Conservation (phyloP, 2,329 filamentous ascomycete genomes). For the Didymella exigua region DNA sequence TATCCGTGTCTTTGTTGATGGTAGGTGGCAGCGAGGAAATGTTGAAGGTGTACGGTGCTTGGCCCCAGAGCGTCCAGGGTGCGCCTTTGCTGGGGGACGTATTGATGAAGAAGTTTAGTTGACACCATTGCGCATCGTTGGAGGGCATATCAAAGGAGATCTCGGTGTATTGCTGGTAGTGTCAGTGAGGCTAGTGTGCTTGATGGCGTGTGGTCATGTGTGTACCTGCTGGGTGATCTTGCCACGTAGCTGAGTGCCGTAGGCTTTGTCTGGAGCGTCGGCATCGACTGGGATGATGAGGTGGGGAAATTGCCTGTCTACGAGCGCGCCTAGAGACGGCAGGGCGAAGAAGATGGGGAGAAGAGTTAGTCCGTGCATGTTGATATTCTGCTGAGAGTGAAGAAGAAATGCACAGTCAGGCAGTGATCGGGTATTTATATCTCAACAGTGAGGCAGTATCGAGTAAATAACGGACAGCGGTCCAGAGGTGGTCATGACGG, state of each 20-base stretch:
- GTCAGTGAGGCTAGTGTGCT: background rate
- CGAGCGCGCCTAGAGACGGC: constrained; percentile 17
- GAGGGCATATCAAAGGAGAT: constrained; percentile 41
- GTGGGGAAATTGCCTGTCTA: constrained; percentile 36
- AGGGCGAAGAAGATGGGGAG: constrained; percentile 26
- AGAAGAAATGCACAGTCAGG: background rate
- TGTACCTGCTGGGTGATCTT: constrained; percentile 28
- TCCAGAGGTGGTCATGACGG: background rate
- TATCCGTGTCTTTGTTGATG: constrained; percentile 37
- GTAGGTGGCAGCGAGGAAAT: constrained; percentile 26
- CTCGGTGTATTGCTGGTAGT: constrained; percentile 24
- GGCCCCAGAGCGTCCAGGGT: constrained; percentile 28
- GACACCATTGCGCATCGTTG: constrained; percentile 31
- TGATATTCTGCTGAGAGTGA: background rate
- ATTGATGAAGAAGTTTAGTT: constrained; percentile 36
- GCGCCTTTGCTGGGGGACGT: constrained; percentile 23
- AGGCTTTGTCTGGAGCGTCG: constrained; percentile 24
- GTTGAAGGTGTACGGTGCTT: constrained; percentile 32
- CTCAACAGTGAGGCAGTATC: background rate
- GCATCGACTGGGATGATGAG: constrained; percentile 43
- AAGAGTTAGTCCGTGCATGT: constrained; percentile 33
- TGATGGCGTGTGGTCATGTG: background rate
- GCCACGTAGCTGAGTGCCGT: constrained; percentile 32
- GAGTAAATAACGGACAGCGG: background rate
- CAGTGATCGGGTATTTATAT: constrained; percentile 12